Evolutionary conservation across 2,329 filamentous ascomycete species (phyloP).

Genomic region (Mycosphaerella arachidis): DNA sequence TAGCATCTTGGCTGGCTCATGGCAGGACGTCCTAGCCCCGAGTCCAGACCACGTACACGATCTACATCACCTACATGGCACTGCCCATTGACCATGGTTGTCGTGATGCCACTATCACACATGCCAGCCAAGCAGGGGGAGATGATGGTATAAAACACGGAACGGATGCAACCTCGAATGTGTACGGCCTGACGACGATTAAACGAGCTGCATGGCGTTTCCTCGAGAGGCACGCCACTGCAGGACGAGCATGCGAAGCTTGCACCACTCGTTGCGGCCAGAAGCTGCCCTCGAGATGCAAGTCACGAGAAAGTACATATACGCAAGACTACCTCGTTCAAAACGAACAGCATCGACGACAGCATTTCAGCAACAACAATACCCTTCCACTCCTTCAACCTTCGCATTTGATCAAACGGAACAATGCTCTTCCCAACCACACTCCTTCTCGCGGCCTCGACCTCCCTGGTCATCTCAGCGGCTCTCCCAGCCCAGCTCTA

Average conservation of each 20-base stretch:
- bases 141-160: too few species aligned
- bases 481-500: neutral
- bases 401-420: neutral
- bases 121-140: too few species aligned
- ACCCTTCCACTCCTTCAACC: neutral
- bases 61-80: too few species aligned
- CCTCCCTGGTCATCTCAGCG: neutral
- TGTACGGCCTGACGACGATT: too few species aligned
- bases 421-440: neutral
- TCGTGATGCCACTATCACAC: too few species aligned
- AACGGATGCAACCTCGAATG: too few species aligned
- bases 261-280: neutral
- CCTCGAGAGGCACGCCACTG: neutral
- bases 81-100: too few species aligned
- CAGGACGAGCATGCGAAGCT: neutral
- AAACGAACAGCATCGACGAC: too few species aligned
- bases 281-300: too few species aligned
- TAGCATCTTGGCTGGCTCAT: too few species aligned
- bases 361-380: neutral
- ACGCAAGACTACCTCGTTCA: neutral
- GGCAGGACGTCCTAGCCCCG: too few species aligned
- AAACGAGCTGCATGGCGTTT: neutral
- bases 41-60: too few species aligned
- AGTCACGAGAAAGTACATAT: neutral
- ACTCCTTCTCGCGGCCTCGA: neutral